Evolutionary conservation across 306 rosid species (phyloP), one percentile per base, ranked within the genome.

Genomic region (Fagus sylvatica): DNA sequence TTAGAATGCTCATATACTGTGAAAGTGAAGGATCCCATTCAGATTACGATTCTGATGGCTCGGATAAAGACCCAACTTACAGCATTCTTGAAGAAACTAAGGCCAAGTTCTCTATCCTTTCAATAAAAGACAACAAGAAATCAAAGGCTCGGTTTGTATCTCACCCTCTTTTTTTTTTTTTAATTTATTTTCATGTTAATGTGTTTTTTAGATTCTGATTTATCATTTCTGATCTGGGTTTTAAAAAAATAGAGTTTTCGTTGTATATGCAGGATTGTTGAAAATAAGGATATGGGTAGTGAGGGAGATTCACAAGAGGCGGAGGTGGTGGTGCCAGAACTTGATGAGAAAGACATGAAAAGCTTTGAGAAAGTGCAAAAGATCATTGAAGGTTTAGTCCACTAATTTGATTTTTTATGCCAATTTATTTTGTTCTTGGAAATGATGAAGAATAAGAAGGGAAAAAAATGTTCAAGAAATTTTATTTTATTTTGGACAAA

Each of bases 311-410:
- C 74, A 64, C 74, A 80, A 69, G 87, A 69, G 82, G n/a, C 9
- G 69, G 84, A 73, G 33, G 42, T 76, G 51, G 71, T 55, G 54
- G 73, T 76, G 61, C 17, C 73, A 9, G 75, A 49, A 69, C 69
- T 65, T 66, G 88, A 88, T 78, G 78, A 77, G 53, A 70, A 37
- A 19, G 90, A 85, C 67, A 89, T 64, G 30, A 77, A 78, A n/a
- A 78, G 40, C 33, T 77, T 75, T 70, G 88, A 74, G 11, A 69
- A 62, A 70, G 87, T 94, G 65, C 87, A 80, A 41, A 84, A 69
- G 19, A 75, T 76, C 49, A 81, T 92, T 34, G 60, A 85, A 84
- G 97, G 97, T 92, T 46, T 42, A 37, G 73, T 74, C 57, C 9
- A 19, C 6, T 8, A 54, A 7, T 73, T 75, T 55, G 1, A 60